Conservation (phyloP, 768 basidiomycete species). For the Mrakia hoshinonis region DNA sequence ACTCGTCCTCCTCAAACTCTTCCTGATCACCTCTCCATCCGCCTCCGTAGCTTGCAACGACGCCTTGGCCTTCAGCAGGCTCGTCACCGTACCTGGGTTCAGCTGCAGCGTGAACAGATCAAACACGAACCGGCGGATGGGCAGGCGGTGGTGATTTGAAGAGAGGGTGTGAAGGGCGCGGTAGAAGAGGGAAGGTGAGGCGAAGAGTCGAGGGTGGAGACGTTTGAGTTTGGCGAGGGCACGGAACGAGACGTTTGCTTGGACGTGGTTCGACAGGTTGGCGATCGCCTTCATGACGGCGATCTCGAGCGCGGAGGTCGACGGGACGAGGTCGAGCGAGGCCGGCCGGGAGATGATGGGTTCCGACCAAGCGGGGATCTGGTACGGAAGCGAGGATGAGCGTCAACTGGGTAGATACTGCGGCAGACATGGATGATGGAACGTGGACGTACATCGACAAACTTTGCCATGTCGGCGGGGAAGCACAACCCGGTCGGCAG, state of each 20-base stretch:
- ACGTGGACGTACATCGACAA: slow-evolving; percentile 58
- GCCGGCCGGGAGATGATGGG: slow-evolving; percentile 44
- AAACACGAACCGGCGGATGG: slow-evolving; percentile 82
- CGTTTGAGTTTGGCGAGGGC: slow-evolving; percentile 55
- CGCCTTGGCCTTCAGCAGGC: background rate
- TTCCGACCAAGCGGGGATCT: slow-evolving; percentile 65
- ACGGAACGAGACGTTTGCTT: slow-evolving; percentile 87
- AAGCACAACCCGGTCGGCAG: slow-evolving; percentile 83
- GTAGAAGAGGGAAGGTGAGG: slow-evolving; percentile 68
- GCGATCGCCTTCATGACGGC: slow-evolving; percentile 83
- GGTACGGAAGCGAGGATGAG: too few species aligned
- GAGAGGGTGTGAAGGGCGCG: slow-evolving; percentile 81
- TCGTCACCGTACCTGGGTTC: slow-evolving; percentile 41
- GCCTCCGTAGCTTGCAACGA: background rate
- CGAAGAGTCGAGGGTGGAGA: slow-evolving; percentile 53
- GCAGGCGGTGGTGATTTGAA: slow-evolving; percentile 78
- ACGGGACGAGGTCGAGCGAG: slow-evolving; percentile 48
- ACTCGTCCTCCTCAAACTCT: background rate
- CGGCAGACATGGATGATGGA: too few species aligned
- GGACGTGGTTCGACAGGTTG: slow-evolving; percentile 89
- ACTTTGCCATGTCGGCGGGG: slow-evolving; percentile 70
- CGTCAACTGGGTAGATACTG: too few species aligned
- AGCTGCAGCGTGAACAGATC: slow-evolving; percentile 84
- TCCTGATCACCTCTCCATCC: background rate
- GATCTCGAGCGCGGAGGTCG: slow-evolving; percentile 60